These are phyloP conservation scores for Tetradesmus lagerheimii DNA, from an alignment of 139 green algal species.

Conservation along the genomic window DNA sequence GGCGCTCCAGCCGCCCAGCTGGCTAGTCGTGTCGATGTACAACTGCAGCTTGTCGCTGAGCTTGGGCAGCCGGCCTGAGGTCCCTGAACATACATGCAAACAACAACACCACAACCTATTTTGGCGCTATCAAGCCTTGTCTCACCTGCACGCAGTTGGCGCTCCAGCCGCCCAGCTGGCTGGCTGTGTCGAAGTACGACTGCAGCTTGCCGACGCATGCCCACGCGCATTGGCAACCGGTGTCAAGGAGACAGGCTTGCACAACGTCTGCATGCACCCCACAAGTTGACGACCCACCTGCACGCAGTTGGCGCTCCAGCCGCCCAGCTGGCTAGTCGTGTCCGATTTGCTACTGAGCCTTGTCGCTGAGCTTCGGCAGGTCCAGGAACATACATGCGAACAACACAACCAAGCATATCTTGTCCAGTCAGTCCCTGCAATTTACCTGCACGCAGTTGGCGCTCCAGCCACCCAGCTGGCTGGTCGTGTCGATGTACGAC, in stretches of 20 bases:
- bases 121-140: too few species aligned
- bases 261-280: too few species aligned
- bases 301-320: conserved; percentile 92
- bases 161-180: conserved; percentile 82
- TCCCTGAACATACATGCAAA: too few species aligned
- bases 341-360: conserved; percentile 79
- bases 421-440: too few species aligned
- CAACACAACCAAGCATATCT: neutral
- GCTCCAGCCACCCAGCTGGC: conserved; percentile 82
- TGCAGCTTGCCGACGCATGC: conserved; percentile 48
- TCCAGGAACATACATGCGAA: too few species aligned
- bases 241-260: too few species aligned
- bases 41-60: conserved; percentile 46
- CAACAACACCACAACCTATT: neutral
- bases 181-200: conserved; percentile 81
- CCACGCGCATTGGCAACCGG: too few species aligned
- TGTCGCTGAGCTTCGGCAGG: conserved; percentile 71
- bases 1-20: conserved; percentile 82
- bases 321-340: conserved; percentile 70
- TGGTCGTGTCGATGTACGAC: conserved; percentile 81
- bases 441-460: conserved; percentile 88
- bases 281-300: conserved; percentile 54
- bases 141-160: conserved; percentile 88
- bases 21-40: conserved; percentile 81
- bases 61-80: too few species aligned